Conservation (phyloP, 2,329 filamentous ascomycete genomes). For the Colletotrichum higginsianum region DNA sequence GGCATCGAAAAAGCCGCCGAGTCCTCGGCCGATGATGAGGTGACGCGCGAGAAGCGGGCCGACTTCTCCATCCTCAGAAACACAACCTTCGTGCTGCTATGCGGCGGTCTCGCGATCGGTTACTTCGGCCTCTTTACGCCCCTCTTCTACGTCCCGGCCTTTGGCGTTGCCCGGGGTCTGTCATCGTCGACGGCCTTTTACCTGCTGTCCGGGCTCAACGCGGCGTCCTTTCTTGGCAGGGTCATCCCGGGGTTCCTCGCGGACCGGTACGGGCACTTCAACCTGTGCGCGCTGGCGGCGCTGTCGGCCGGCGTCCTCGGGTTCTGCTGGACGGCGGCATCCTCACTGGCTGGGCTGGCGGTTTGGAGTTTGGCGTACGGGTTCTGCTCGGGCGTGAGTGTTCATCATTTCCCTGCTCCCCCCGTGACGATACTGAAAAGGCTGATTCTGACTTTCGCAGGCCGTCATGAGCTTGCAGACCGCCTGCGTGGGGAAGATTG, state of each 20-base stretch:
- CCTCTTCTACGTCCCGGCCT: constrained; percentile 69
- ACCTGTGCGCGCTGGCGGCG: constrained; percentile 50
- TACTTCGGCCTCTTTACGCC: constrained; percentile 64
- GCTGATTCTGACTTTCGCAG: constrained; percentile 54
- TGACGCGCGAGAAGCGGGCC: neutral
- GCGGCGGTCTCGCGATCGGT: constrained; percentile 19
- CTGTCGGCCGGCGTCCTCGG: constrained; percentile 55
- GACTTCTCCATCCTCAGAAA: constrained; percentile 43
- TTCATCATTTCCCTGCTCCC: accelerated
- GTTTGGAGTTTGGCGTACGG: constrained; percentile 62
- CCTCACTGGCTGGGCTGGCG: constrained; percentile 58
- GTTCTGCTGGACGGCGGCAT: constrained; percentile 61
- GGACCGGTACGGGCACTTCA: constrained; percentile 65
- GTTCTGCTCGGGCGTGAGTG: constrained; percentile 59
- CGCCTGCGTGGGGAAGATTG: constrained; percentile 60
- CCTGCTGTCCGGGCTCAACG: constrained; percentile 73
- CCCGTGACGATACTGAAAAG: constrained; percentile 45
- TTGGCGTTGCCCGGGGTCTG: constrained; percentile 63
- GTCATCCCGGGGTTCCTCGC: constrained; percentile 67
- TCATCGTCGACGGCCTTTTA: constrained; percentile 71
- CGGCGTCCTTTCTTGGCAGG: constrained; percentile 67
- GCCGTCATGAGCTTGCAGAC: constrained; percentile 62
- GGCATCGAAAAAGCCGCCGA: constrained; percentile 9
- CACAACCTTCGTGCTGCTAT: constrained; percentile 19
- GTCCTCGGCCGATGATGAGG: neutral